These are phyloP conservation scores for Oropetium thomaeum DNA, from an alignment of 176 grass and related monocot species.

Conservation along the genomic window DNA sequence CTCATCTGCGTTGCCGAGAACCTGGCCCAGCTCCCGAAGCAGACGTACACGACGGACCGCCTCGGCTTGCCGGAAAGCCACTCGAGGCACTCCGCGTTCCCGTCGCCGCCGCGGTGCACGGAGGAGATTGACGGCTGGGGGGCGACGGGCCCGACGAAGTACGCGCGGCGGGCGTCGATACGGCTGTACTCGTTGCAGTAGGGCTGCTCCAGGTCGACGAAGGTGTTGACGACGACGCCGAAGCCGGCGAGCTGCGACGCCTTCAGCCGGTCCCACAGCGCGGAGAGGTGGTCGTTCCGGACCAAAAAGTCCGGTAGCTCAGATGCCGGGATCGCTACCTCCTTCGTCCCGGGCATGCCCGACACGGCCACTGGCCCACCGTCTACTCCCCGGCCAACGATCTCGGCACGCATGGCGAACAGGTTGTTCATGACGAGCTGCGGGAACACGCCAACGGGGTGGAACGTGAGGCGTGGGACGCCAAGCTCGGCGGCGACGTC, in stretches of 20 bases:
- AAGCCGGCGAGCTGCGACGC: conserved; percentile 52
- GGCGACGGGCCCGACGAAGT: conserved; percentile 67
- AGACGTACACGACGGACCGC: conserved; percentile 60
- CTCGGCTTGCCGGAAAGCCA: conserved; percentile 59
- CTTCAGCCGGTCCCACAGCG: conserved; percentile 47
- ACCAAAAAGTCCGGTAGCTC: conserved; percentile 75
- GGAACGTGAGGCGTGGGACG: conserved; percentile 62
- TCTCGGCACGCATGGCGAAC: conserved; percentile 34
- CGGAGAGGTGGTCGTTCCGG: conserved; percentile 45
- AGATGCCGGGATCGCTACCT: conserved; percentile 53
- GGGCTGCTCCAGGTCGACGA: conserved; percentile 46
- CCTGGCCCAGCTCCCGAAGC: conserved; percentile 85
- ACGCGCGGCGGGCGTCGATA: conserved; percentile 56
- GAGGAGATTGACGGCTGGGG: conserved; percentile 5
- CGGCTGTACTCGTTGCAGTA: conserved; percentile 68
- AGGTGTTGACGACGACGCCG: conserved; percentile 77
- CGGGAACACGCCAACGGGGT: conserved; percentile 61
- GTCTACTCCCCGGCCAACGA: background rate
- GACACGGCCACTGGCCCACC: conserved; percentile 32
- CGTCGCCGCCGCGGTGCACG: conserved; percentile 30
- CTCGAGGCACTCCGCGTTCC: conserved; percentile 37
- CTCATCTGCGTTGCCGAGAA: conserved; percentile 35
- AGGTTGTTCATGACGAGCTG: conserved; percentile 66
- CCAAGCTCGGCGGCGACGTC: conserved; percentile 50
- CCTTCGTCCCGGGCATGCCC: conserved; percentile 40